Base-by-base conservation (phyloP, 805 yeast genomes). In the Candida dendrica region DNA sequence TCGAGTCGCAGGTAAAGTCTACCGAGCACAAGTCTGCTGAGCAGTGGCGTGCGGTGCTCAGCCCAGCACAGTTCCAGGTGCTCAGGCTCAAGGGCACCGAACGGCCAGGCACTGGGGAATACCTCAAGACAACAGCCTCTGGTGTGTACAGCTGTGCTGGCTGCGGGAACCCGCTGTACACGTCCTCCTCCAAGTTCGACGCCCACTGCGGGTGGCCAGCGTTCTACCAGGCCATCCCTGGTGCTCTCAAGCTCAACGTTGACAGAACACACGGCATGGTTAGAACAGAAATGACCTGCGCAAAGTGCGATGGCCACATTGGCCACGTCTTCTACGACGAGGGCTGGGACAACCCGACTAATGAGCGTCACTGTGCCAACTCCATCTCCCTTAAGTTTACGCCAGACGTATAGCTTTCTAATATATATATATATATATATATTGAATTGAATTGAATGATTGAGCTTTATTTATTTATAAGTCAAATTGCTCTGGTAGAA, bases 201-300 rank as follows among this genome's bases (percentile, higher is more conserved):
- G 78, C 95, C 11, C 88, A 88, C 41, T 93, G 98, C 62, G 98
- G 98, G 3, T 93, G 98, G 98, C 98, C 98, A 1, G 90, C 96
- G 0, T 93, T 93, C 62, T 91, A 82, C 61, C 84, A 87, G 44
- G 96, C 95, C 1, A 67, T 86, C 33, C 95, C 95, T 0, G 90
- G 89, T 0, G 72, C 95, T 6, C 72, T 93, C 33, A 71, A 62
- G 17, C 69, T 82, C 11, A 63, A 73, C 44, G 71, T 67, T 16
- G 98, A 93, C 60, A 53, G 43, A 0, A 61, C 81, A 7, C 63
- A 66, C 39, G 98, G 98, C 0, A 89, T 84, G 93, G 69, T 66
- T 13, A 72, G 98, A 47, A 86, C 80, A 11, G 99, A 93, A 60
- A 90, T 93, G 81, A 71, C 83, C 47, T 93, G 99, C 59, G 68